phyloP scores from a whole-genome alignment of 768 basidiomycete species.

The Mycena pura region DNA sequence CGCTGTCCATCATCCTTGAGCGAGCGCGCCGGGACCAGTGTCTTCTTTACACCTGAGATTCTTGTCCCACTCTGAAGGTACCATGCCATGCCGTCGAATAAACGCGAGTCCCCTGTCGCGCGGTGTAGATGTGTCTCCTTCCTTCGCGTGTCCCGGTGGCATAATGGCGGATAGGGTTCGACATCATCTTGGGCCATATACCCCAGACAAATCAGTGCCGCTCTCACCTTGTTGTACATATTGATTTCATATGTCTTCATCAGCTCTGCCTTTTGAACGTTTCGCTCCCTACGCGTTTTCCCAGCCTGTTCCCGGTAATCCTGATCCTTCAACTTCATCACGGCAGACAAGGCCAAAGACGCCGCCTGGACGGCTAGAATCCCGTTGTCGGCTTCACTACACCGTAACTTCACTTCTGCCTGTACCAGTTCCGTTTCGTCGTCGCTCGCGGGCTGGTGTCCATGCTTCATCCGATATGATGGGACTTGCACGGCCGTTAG shows the following conservation, averaged over 20 bases:
- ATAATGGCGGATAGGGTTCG: not conserved
- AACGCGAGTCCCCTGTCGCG: slow-evolving; percentile 4
- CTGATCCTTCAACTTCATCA: too few species aligned
- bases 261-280: too few species aligned
- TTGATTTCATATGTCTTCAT: too few species aligned
- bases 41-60: not conserved
- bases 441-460: not conserved
- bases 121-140: too few species aligned
- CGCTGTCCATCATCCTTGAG: not conserved
- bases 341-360: too few species aligned
- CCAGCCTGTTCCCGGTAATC: too few species aligned
- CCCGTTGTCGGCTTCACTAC: too few species aligned
- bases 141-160: not conserved
- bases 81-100: slow-evolving; percentile 10
- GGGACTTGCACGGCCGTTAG: too few species aligned
- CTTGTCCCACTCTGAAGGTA: slow-evolving; percentile 1
- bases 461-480: not conserved
- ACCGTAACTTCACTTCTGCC: not conserved
- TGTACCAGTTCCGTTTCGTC: not conserved
- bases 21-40: not conserved
- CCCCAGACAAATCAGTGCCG: not conserved
- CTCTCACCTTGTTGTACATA: too few species aligned
- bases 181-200: not conserved
- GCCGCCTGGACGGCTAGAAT: too few species aligned
- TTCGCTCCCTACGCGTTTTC: too few species aligned